A percentile compares a stretch with the other conserved stretches of the same genome.
phyloP scores from a whole-genome alignment of 306 rosid genomes.

The Citrullus colocynthis region DNA sequence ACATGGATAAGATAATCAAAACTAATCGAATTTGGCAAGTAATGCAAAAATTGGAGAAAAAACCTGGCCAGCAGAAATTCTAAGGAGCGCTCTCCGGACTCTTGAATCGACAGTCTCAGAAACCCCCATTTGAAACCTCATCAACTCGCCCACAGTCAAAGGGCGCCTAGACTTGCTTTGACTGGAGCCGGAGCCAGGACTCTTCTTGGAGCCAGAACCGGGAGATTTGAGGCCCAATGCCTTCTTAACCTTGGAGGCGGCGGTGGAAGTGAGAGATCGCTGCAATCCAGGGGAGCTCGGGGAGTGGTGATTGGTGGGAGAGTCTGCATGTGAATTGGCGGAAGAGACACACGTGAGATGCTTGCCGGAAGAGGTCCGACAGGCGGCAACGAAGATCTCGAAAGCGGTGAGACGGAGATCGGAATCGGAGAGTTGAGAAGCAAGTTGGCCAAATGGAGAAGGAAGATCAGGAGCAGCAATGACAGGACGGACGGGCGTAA shows the following conservation, averaged over 20 bases:
- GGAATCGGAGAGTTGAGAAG: constrained; percentile 51
- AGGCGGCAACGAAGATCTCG: constrained; percentile 96
- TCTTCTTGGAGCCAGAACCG: constrained; percentile 71
- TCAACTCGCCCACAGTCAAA: constrained; percentile 84
- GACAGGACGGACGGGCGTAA: constrained; percentile 20
- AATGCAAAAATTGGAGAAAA: not conserved
- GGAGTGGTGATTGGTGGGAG: constrained; percentile 38
- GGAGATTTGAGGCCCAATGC: constrained; percentile 89
- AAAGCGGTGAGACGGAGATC: constrained; percentile 73
- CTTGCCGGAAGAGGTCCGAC: constrained; percentile 82
- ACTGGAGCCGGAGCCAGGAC: constrained; percentile 48
- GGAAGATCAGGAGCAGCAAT: constrained; percentile 46
- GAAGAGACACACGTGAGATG: constrained; percentile 34
- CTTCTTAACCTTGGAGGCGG: constrained; percentile 97
- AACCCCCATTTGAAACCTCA: constrained; percentile 95
- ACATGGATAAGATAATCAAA: not conserved
- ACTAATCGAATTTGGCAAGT: not conserved
- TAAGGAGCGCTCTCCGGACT: constrained; percentile 71
- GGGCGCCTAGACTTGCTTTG: constrained; percentile 53
- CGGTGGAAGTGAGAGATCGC: constrained; percentile 87
- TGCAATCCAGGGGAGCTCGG: constrained; percentile 45
- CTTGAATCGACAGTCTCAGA: constrained; percentile 89
- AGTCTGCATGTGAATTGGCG: constrained; percentile 25
- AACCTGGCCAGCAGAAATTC: constrained; percentile 94
- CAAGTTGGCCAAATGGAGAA: constrained; percentile 71